Evolutionary conservation across 176 grass and related monocot species (phyloP).

Genomic region (Tuctoria greenei): DNA sequence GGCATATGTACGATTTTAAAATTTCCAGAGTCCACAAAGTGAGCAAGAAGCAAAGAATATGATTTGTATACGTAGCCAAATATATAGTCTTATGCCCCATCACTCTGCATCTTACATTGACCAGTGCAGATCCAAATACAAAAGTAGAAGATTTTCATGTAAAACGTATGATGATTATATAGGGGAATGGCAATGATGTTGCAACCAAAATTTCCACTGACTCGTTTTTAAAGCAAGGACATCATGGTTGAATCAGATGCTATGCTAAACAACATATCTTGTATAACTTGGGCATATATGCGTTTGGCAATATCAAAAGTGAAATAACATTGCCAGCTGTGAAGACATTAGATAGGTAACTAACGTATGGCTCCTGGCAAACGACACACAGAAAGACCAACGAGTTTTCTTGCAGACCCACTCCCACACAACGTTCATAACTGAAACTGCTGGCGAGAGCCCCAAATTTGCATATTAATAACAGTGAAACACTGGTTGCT

Average conservation of each 20-base stretch:
- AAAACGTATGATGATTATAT: not conserved
- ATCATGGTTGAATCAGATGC: not conserved
- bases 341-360: constrained; percentile 19
- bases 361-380: not conserved
- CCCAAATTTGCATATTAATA: not conserved
- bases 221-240: not conserved
- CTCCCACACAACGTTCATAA: constrained; percentile 19
- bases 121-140: not conserved
- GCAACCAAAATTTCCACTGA: not conserved
- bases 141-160: not conserved
- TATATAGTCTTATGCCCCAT: not conserved
- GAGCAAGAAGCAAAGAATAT: not conserved
- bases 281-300: not conserved
- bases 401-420: not conserved
- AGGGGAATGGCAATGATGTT: not conserved
- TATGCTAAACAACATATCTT: not conserved
- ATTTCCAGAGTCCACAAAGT: constrained; percentile 1
- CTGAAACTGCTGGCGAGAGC: constrained; percentile 8
- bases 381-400: not conserved
- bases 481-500: constrained; percentile 25
- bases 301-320: not conserved
- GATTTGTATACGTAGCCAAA: not conserved
- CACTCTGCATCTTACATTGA: not conserved
- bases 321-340: not conserved
- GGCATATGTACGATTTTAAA: constrained; percentile 5